Conservation (phyloP, 2,329 filamentous ascomycete genomes). For the Tolypocladium paradoxum region DNA sequence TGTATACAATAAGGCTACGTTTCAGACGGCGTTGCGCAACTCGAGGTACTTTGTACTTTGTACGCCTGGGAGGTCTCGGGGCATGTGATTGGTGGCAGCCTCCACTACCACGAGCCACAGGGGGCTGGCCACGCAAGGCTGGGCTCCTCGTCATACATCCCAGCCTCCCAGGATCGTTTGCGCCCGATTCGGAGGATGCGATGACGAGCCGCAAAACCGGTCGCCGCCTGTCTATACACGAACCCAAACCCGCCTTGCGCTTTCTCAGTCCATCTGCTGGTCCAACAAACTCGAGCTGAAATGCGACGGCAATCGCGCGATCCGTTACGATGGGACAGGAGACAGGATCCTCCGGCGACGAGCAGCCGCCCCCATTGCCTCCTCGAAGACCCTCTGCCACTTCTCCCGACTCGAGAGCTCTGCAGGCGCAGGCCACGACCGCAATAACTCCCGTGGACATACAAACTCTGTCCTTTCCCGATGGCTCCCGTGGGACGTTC, state of each 20-base stretch:
- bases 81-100: not conserved
- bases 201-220: not conserved
- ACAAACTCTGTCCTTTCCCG: slow-evolving; percentile 63
- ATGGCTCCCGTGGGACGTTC: slow-evolving; percentile 57
- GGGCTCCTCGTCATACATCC: not conserved
- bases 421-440: slow-evolving; percentile 64
- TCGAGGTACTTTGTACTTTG: not conserved
- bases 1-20: slow-evolving; percentile 10
- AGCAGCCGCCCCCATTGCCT: slow-evolving; percentile 44
- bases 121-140: too few relatives aligned
- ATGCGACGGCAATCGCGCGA: slow-evolving; percentile 14
- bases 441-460: slow-evolving; percentile 75
- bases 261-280: not conserved
- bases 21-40: slow-evolving; percentile 2
- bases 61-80: not conserved
- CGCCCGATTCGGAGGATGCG: not conserved
- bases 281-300: slow-evolving; percentile 7
- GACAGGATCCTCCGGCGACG: slow-evolving; percentile 23
- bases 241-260: not conserved
- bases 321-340: slow-evolving; percentile 17
- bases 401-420: slow-evolving; percentile 26
- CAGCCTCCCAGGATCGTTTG: not conserved
- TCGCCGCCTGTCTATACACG: not conserved
- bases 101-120: not conserved
- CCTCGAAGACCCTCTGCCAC: slow-evolving; percentile 32